A percentile compares a stretch with the other conserved stretches of the same genome.
Conservation (phyloP, 2,329 filamentous ascomycete species). For the Monosporascus sp. region DNA sequence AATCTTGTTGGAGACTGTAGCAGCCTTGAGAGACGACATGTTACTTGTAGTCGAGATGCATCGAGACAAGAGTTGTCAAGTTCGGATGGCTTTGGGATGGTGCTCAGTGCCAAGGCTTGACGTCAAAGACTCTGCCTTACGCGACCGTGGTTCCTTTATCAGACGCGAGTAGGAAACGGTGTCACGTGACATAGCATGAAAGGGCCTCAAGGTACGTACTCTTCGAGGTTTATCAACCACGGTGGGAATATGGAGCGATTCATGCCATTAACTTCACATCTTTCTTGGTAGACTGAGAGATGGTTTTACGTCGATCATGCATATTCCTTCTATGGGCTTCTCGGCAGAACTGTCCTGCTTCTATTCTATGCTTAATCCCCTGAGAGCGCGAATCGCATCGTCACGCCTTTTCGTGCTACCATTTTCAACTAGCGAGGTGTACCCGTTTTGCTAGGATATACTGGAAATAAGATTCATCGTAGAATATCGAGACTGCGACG, state of each 20-base stretch:
- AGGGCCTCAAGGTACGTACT: slow-evolving; percentile 1
- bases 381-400: neutral
- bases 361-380: neutral
- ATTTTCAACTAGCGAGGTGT: no score
- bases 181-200: neutral
- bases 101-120: slow-evolving; percentile 3
- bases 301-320: neutral
- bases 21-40: slow-evolving; percentile 42
- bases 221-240: no score
- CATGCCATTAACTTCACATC: no score
- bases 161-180: neutral
- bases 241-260: no score
- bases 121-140: slow-evolving; percentile 3
- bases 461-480: no score
- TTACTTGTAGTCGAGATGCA: slow-evolving; percentile 24
- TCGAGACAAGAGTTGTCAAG: slow-evolving; percentile 5
- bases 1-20: slow-evolving; percentile 37
- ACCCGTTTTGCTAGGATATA: no score
- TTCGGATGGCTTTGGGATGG: neutral
- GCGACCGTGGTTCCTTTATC: neutral
- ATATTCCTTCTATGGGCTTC: neutral
- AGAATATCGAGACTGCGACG: no score
- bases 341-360: neutral
- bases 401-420: neutral
- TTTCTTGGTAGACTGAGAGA: neutral